These are phyloP conservation scores for Gossypium australe DNA, from an alignment of 345 rosid genomes.

Conservation along the genomic window DNA sequence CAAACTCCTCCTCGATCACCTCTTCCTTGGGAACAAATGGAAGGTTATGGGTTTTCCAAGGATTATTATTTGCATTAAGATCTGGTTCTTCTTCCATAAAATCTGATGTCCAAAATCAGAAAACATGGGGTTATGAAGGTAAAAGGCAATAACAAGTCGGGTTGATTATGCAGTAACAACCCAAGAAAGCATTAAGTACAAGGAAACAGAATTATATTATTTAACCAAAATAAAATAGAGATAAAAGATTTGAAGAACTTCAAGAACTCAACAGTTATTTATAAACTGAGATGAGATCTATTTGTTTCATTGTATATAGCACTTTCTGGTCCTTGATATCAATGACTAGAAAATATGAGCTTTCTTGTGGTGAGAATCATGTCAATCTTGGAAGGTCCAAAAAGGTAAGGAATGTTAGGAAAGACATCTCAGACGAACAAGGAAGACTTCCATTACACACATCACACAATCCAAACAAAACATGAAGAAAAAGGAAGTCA, in stretches of 20 bases:
- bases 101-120: conserved; percentile 28
- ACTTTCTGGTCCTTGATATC: background rate
- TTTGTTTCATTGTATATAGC: background rate
- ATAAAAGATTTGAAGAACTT: background rate
- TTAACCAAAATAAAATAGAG: background rate
- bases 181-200: conserved; percentile 10
- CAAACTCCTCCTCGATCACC: conserved; percentile 71
- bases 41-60: conserved; percentile 28
- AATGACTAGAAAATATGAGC: background rate
- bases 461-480: background rate
- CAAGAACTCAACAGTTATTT: background rate
- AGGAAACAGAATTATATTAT: background rate
- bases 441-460: background rate
- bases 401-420: background rate
- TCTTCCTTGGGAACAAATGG: conserved; percentile 79
- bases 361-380: background rate
- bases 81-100: conserved; percentile 45
- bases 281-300: background rate
- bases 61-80: conserved; percentile 35
- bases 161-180: conserved; percentile 4
- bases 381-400: background rate
- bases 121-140: background rate
- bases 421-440: background rate
- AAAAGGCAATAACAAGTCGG: background rate
- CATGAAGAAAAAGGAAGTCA: background rate